Base-by-base conservation (phyloP, 352 stramenopile genomes). In the Phytophthora hibernalis region DNA sequence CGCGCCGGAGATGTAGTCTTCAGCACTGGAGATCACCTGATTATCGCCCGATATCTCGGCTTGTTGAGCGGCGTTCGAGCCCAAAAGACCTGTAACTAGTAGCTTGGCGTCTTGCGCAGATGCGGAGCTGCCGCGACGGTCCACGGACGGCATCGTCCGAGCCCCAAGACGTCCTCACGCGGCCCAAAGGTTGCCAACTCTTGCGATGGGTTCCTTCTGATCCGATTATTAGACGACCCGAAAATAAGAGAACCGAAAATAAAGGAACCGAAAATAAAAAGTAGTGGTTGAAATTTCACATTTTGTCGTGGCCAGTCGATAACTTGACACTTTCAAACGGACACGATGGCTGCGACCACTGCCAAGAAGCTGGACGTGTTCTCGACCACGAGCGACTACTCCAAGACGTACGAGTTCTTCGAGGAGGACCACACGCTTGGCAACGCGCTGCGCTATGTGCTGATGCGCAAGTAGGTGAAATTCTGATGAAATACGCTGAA, bases 401-500 rank as follows among this genome's bases (percentile, higher is more conserved):
- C 85, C 52, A 93, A 94, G 82, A 96, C 89, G 13, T 95, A 93
- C 69, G 87, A 91, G 18, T 92, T 96, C 70, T 85, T 94, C 58
- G 85, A 95, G 13, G 89, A 96, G 58, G 91, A 97, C 66, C 91
- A 97, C 77, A 97, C 91, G 54, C 73, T 97, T 18, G 91, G 91
- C 70, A 98, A 98, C 55, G 80, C 90, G 21, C 64, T 98, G 65
- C 87, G 92, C n/a, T 92, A 97, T 72, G 90, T 97, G 30, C 66
- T 98, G 38, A 97, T 98, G 89, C 79, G 90, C 65, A 93, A 93
- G 87, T 95, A 79, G 42, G 85, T 89, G n/a, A n/a, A n/a, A n/a
- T n/a, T n/a, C n/a, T n/a, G 5, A 0, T 9, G 11, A 21, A 21
- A 42, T 22, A 22, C 37, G 37, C 13, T 31, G 13, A 8, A 31